Conservation (phyloP, 192 early-diverging fungal species). For the Coemansia sp. region DNA sequence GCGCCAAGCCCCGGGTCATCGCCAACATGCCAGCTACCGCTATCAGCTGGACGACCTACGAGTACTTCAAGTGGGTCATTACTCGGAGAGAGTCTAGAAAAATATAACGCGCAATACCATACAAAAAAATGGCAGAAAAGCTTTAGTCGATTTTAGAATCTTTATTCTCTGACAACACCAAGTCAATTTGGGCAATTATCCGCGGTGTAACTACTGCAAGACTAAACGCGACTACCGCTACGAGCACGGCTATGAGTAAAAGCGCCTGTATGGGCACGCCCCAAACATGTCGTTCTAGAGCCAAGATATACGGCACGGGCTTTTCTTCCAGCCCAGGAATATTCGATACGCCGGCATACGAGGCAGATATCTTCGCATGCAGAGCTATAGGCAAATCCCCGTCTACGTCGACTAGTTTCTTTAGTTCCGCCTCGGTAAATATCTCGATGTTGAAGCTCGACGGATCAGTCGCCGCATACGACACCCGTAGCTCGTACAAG, state of each 20-base stretch:
- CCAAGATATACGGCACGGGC: slow-evolving; percentile 23
- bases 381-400: background rate
- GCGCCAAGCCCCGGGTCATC: slow-evolving; percentile 77
- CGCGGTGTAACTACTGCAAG: slow-evolving; percentile 22
- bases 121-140: too few species aligned
- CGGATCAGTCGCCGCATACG: slow-evolving; percentile 39
- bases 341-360: slow-evolving; percentile 29
- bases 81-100: slow-evolving; percentile 31
- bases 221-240: slow-evolving; percentile 14
- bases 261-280: slow-evolving; percentile 39
- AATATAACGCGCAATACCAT: too few species aligned
- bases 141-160: background rate
- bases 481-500: slow-evolving; percentile 46
- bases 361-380: slow-evolving; percentile 28
- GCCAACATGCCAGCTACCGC: slow-evolving; percentile 92
- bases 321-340: slow-evolving; percentile 16
- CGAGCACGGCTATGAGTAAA: slow-evolving; percentile 23
- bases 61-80: slow-evolving; percentile 78
- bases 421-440: slow-evolving; percentile 11
- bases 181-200: slow-evolving; percentile 13
- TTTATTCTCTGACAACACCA: slow-evolving; percentile 18
- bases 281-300: slow-evolving; percentile 35
- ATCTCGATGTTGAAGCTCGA: slow-evolving; percentile 26
- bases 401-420: background rate
- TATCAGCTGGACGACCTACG: slow-evolving; percentile 92